Base-by-base conservation (phyloP, 75 land plant species). In the Cunninghamia lanceolata region DNA sequence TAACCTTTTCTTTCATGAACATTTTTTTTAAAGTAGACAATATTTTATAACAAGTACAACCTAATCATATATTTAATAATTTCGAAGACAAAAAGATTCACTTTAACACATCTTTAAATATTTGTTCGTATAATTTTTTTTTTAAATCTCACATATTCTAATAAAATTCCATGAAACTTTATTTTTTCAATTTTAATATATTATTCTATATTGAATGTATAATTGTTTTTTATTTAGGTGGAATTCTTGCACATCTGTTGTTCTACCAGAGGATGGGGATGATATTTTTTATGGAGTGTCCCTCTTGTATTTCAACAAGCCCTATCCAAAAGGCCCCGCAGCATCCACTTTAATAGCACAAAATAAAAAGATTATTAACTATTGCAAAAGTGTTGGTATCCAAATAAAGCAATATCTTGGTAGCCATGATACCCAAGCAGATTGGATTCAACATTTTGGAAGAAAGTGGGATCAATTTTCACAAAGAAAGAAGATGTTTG, bases 361-460 rank as follows among this genome's bases (percentile, higher is more conserved):
- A 40, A 88, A 88, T 43, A 78, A 75, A 34, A 56, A 54, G n/a
- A 85, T 88, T 43, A 19, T 88, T 5, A 21, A 80, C 1, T 40
- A 39, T 25, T 85, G 81, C 40, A 83, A 74, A 32, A 54, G 19
- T 10, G 30, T 28, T 28, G 46, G 50, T 36, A 70, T 88, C n/a
- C 16, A 76, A 32, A 68, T 63, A 46, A 85, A 85, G 82, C 59
- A 85, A 66, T 88, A 88, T 77, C 21, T 88, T 32, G 88, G 88
- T 19, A 39, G 77, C 32, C 86, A 85, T 47, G 9, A 45, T 1
- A 74, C 21, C 17, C 42, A 84, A 30, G 40, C 32, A 73, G 87
- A 85, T 10, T 88, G 89, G 89, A 34, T 46, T 11, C 32, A 88
- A 40, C 89, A 88, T 78, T 88, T 88, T 36, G 87, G 89, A 17